phyloP scores from a whole-genome alignment of 2,329 filamentous ascomycete species.

The Trichoderma koningii region DNA sequence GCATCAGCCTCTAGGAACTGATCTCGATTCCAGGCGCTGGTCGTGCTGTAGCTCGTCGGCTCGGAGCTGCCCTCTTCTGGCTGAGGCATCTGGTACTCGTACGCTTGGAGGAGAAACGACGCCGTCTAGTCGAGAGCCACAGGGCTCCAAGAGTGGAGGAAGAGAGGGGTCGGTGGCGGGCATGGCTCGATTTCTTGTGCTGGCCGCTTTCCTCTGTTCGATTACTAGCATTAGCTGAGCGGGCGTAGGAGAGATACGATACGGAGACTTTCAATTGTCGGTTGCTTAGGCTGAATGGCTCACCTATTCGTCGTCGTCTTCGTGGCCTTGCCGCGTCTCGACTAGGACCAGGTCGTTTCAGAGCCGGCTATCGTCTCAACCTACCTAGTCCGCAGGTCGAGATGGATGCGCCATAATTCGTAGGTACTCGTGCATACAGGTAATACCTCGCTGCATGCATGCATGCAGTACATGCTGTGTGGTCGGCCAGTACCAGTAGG shows the following conservation, averaged over 20 bases:
- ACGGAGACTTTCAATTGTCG: constrained; percentile 20
- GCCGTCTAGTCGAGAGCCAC: neutral
- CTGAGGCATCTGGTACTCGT: constrained; percentile 7
- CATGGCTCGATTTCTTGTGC: constrained; percentile 21
- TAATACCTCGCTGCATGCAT: too few relatives aligned
- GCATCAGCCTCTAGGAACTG: constrained; percentile 7
- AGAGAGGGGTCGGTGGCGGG: constrained; percentile 26
- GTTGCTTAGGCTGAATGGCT: constrained; percentile 26
- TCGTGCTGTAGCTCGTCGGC: neutral
- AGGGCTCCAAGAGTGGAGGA: constrained; percentile 20
- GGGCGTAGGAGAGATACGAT: constrained; percentile 26
- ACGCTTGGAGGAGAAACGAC: neutral
- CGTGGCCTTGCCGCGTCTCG: constrained; percentile 25
- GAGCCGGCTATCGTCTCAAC: constrained; percentile 22
- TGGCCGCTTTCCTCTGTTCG: neutral
- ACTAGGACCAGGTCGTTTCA: constrained; percentile 27
- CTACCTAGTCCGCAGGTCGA: constrained; percentile 8
- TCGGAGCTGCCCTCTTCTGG: constrained; percentile 17
- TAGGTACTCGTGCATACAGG: constrained; percentile 2
- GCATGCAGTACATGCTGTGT: too few relatives aligned
- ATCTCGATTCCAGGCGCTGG: constrained; percentile 2
- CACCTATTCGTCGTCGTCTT: constrained; percentile 21
- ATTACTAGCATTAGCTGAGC: constrained; percentile 24
- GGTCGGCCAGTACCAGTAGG: neutral
- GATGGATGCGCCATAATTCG: constrained; percentile 18